These are phyloP conservation scores for Cladophialophora bantiana DNA, from an alignment of 2,329 filamentous ascomycete genomes.

Conservation along the genomic window DNA sequence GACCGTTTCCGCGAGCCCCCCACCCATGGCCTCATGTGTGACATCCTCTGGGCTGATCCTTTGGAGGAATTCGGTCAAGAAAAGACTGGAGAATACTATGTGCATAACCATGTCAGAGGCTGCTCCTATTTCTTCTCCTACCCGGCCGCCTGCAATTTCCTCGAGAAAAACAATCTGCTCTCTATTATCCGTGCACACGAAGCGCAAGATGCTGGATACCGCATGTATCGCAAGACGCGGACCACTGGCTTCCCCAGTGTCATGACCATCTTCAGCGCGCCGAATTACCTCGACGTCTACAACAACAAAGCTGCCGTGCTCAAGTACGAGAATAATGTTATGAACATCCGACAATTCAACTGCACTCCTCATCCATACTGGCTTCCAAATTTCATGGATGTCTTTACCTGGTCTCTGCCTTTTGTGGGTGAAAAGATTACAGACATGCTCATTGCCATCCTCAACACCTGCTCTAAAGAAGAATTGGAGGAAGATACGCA, in stretches of 20 bases:
- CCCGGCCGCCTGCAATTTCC: slow-evolving; percentile 92
- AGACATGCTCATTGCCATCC: slow-evolving; percentile 97
- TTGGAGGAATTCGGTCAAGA: slow-evolving; percentile 98
- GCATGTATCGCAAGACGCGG: slow-evolving; percentile 98
- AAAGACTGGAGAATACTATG: slow-evolving; percentile 95
- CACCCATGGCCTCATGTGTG: slow-evolving; percentile 97
- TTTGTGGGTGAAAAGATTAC: slow-evolving; percentile 99
- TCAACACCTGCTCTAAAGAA: slow-evolving; percentile 99
- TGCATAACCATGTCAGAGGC: slow-evolving; percentile 97
- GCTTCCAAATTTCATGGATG: slow-evolving; percentile 99
- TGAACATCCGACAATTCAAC: slow-evolving; percentile 99
- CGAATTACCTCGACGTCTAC: slow-evolving; percentile 98
- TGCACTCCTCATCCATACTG: slow-evolving; percentile 99
- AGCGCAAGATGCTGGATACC: slow-evolving; percentile 96
- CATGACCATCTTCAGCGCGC: slow-evolving; percentile 99
- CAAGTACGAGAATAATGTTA: slow-evolving; percentile 99
- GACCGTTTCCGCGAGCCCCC: slow-evolving; percentile 97
- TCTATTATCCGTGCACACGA: slow-evolving; percentile 98
- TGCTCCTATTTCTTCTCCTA: slow-evolving; percentile 99
- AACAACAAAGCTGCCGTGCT: slow-evolving; percentile 99
- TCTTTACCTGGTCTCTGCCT: slow-evolving; percentile 99
- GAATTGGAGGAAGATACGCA: slow-evolving; percentile 90
- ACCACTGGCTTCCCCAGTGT: slow-evolving; percentile 98
- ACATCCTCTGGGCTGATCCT: slow-evolving; percentile 98
- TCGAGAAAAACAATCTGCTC: slow-evolving; percentile 98